phyloP scores from a whole-genome alignment of 2,329 filamentous ascomycete species.

The Capronia coronata region DNA sequence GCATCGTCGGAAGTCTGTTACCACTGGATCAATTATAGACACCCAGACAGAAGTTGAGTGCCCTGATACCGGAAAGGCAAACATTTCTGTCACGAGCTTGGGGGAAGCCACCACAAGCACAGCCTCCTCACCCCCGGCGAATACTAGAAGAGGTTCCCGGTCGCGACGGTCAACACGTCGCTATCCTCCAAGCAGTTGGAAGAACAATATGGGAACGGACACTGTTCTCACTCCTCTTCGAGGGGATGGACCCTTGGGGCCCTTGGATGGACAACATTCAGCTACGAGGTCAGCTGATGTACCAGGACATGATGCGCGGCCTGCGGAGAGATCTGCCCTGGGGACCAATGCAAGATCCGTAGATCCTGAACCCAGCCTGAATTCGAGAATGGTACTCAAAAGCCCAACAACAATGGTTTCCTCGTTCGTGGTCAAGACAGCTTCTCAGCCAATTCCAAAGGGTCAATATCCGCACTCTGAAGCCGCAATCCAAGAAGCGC shows the following conservation, averaged over 20 bases:
- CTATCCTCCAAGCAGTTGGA: conserved; percentile 20
- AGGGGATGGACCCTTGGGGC: not conserved
- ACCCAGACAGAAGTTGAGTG: not conserved
- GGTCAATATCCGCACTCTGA: not conserved
- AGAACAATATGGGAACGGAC: not conserved
- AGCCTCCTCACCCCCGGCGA: too few relatives aligned
- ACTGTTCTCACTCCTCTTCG: not conserved
- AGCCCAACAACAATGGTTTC: not conserved
- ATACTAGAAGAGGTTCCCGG: too few relatives aligned
- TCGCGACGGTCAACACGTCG: conserved; percentile 1
- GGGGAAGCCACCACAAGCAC: not conserved
- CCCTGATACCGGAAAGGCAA: not conserved
- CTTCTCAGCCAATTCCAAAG: not conserved
- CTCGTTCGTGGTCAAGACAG: not conserved
- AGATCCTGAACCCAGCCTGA: too few relatives aligned
- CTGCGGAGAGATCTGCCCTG: too few relatives aligned
- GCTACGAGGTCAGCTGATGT: not conserved
- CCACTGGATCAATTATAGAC: not conserved
- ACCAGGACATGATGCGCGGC: too few relatives aligned
- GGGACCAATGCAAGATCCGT: too few relatives aligned
- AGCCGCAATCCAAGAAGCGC: too few relatives aligned
- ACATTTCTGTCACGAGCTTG: not conserved
- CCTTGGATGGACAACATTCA: not conserved
- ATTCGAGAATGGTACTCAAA: not conserved
- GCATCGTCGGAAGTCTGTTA: not conserved